A percentile compares a stretch with the other conserved stretches of the same genome.
Conservation (phyloP, 257 asterid species). For the Nicotiana tabacum region DNA sequence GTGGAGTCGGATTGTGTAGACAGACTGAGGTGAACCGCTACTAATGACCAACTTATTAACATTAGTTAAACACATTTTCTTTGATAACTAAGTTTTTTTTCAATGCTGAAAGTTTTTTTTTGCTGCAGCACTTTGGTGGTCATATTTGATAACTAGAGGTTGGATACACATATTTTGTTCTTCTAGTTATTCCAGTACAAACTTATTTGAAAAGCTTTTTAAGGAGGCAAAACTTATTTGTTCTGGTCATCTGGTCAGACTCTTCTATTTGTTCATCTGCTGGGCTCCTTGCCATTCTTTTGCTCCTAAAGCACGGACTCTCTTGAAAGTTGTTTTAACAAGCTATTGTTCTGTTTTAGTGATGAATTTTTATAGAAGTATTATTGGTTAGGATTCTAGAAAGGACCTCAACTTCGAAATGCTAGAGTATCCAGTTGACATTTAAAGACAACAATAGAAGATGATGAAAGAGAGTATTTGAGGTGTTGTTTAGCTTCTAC, state of each 20-base stretch:
- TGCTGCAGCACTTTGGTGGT: neutral
- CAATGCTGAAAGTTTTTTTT: neutral
- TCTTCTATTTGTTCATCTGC: neutral
- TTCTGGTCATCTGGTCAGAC: neutral
- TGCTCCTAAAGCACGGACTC: neutral
- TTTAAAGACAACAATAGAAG: neutral
- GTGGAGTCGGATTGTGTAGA: conserved; percentile 1
- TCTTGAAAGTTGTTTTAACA: neutral
- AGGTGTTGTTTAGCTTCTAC: neutral
- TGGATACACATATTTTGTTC: neutral
- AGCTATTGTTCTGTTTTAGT: neutral
- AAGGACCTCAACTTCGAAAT: neutral
- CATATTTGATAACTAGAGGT: neutral
- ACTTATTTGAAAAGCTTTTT: neutral
- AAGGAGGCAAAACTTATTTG: neutral
- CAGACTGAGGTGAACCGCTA: neutral
- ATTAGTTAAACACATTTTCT: neutral
- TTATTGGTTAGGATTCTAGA: neutral
- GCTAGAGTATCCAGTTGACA: neutral
- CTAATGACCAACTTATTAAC: neutral
- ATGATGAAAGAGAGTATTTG: conserved; percentile 4
- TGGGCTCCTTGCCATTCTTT: neutral
- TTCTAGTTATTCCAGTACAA: neutral
- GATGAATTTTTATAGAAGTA: neutral
- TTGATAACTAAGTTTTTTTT: neutral